These are phyloP conservation scores for Helicostylum pulchrum DNA, from an alignment of 192 early-diverging fungal species.

Conservation along the genomic window DNA sequence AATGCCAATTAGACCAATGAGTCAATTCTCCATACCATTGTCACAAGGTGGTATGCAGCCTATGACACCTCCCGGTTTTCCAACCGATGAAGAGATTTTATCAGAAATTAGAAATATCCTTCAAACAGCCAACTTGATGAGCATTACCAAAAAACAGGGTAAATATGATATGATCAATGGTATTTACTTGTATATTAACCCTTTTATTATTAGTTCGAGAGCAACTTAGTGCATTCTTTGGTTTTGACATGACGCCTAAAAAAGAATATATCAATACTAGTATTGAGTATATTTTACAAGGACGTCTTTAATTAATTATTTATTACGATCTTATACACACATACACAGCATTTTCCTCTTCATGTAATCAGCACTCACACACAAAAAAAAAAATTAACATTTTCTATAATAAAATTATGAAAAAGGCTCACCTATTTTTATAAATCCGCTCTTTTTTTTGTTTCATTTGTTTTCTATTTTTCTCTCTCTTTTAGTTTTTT, in stretches of 20 bases:
- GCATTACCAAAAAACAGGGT: slow-evolving; percentile 97
- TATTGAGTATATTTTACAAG: slow-evolving; percentile 68
- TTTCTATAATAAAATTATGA: slow-evolving; percentile 1
- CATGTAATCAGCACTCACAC: neutral
- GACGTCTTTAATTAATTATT: slow-evolving; percentile 34
- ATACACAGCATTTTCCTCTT: neutral
- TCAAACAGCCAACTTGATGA: slow-evolving; percentile 89
- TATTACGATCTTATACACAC: neutral
- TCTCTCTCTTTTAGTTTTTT: neutral
- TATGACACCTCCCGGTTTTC: slow-evolving; percentile 36
- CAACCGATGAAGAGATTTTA: slow-evolving; percentile 68
- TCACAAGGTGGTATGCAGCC: slow-evolving; percentile 25
- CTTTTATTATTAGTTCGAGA: slow-evolving; percentile 70
- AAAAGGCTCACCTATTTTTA: neutral
- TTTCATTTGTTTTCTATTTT: slow-evolving; percentile 1
- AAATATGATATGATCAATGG: slow-evolving; percentile 6
- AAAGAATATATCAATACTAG: slow-evolving; percentile 89
- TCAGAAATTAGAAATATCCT: slow-evolving; percentile 75
- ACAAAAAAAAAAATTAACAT: slow-evolving; percentile 5
- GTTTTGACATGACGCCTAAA: slow-evolving; percentile 76
- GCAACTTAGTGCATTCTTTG: slow-evolving; percentile 77
- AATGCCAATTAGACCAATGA: slow-evolving; percentile 16
- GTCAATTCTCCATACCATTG: slow-evolving; percentile 36
- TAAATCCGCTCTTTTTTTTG: slow-evolving; percentile 1
- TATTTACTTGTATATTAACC: slow-evolving; percentile 32